phyloP scores from a whole-genome alignment of 306 rosid species.

The Rosa chinensis region DNA sequence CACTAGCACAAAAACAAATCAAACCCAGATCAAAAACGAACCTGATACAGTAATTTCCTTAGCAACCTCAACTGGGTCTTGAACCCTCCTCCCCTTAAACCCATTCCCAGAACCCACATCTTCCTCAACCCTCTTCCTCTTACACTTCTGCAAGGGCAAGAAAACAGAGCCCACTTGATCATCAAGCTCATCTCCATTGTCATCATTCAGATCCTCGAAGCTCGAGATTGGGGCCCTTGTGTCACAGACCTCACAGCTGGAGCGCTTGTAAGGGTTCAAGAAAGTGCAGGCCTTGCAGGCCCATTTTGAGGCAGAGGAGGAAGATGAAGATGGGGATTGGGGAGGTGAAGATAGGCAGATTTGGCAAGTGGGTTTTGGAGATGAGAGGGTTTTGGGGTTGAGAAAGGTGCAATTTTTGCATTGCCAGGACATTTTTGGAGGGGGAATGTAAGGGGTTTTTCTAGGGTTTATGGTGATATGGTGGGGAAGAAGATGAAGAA shows the following conservation, averaged over 20 bases:
- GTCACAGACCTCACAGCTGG: conserved; percentile 63
- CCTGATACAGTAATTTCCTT: conserved; percentile 36
- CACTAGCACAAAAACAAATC: neutral
- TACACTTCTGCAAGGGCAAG: conserved; percentile 67
- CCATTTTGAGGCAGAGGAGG: conserved; percentile 61
- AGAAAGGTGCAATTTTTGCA: conserved; percentile 79
- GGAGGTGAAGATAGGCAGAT: conserved; percentile 49
- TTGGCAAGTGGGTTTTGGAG: conserved; percentile 52
- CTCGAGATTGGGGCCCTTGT: conserved; percentile 57
- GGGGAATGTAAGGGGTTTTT: neutral
- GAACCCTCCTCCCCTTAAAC: conserved; percentile 20
- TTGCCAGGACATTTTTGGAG: conserved; percentile 59
- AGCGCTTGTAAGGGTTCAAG: conserved; percentile 58
- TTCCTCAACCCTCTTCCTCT: conserved; percentile 40
- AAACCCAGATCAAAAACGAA: conserved; percentile 27
- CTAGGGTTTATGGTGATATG: conserved; percentile 34
- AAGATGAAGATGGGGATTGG: conserved; percentile 34
- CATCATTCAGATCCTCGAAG: conserved; percentile 52
- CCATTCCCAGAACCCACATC: conserved; percentile 20
- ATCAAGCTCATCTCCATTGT: conserved; percentile 30
- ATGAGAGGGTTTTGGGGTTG: conserved; percentile 53
- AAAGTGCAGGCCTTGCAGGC: conserved; percentile 91
- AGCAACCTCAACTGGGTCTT: neutral
- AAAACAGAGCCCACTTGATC: conserved; percentile 74
- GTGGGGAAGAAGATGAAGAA: neutral